These are phyloP conservation scores for Thielaviopsis ethacetica DNA, from an alignment of 2,329 filamentous ascomycete genomes.

Conservation along the genomic window DNA sequence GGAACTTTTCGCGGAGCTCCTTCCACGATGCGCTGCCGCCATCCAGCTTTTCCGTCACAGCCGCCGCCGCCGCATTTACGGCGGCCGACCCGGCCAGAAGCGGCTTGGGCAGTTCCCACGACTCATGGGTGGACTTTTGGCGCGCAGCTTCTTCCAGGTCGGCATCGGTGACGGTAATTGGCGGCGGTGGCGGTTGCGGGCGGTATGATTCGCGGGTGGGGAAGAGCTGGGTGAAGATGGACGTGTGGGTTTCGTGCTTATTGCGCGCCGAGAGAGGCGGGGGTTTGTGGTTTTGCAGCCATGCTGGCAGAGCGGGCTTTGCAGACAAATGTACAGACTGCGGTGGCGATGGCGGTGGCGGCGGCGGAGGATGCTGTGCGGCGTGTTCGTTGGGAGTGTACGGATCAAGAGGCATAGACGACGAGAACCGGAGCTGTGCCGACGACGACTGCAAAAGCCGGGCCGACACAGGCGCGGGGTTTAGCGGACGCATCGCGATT, in stretches of 20 bases:
- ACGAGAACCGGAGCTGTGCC: background rate
- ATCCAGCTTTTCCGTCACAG: background rate
- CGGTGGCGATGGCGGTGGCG: background rate
- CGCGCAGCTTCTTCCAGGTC: background rate
- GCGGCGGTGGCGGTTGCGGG: slow-evolving; percentile 3
- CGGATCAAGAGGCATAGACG: background rate
- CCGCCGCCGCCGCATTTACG: background rate
- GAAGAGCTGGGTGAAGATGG: slow-evolving; percentile 11
- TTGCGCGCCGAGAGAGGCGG: background rate
- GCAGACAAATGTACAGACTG: background rate
- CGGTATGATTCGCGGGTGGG: slow-evolving; percentile 9
- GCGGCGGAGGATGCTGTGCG: background rate
- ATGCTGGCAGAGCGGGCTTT: background rate
- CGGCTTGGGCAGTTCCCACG: background rate
- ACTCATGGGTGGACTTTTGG: background rate
- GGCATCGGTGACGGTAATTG: background rate
- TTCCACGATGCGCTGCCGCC: slow-evolving; percentile 1
- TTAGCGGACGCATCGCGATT: background rate
- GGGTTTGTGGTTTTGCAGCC: background rate
- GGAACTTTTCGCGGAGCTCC: slow-evolving; percentile 1
- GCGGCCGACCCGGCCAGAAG: background rate
- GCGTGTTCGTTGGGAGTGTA: background rate
- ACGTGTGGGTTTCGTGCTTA: slow-evolving; percentile 7
- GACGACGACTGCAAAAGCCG: background rate
- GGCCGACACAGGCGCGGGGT: background rate